phyloP scores from a whole-genome alignment of 495 filamentous ascomycete species.

The Penicillium tannophilum region DNA sequence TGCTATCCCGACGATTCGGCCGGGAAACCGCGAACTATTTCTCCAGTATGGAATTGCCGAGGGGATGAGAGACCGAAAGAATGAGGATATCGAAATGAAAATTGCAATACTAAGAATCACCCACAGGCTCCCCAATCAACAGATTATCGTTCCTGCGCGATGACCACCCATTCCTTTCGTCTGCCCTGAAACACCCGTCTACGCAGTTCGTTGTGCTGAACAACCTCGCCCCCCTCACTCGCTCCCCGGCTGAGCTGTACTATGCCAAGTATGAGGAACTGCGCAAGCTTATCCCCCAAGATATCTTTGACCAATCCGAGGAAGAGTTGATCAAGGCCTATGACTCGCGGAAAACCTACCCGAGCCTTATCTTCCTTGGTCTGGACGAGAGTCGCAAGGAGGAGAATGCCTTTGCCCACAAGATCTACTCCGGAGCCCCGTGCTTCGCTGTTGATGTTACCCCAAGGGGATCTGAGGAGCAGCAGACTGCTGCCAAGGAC shows the following conservation, averaged over 20 bases:
- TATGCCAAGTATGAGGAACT: conserved; percentile 67
- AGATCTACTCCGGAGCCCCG: conserved; percentile 71
- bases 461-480: conserved; percentile 59
- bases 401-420: conserved; percentile 50
- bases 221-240: conserved; percentile 73
- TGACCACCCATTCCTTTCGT: conserved; percentile 76
- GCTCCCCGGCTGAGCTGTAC: conserved; percentile 56
- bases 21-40: conserved; percentile 95
- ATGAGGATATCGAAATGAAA: conserved; percentile 6
- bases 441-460: conserved; percentile 92
- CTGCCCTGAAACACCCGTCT: conserved; percentile 70
- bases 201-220: conserved; percentile 78
- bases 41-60: conserved; percentile 57
- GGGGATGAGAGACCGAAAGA: background rate
- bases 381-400: conserved; percentile 68
- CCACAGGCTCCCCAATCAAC: conserved; percentile 68
- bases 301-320: conserved; percentile 72
- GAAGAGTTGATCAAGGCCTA: conserved; percentile 70
- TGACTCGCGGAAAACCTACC: conserved; percentile 67
- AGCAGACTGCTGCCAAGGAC: conserved; percentile 45
- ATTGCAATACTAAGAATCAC: conserved; percentile 13
- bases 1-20: conserved; percentile 86
- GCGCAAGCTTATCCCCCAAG: conserved; percentile 65
- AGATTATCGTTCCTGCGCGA: conserved; percentile 83
- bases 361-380: conserved; percentile 83